Conservation (phyloP, 1,284 basidiomycete species). For the Pseudozyma hubeiensis region DNA sequence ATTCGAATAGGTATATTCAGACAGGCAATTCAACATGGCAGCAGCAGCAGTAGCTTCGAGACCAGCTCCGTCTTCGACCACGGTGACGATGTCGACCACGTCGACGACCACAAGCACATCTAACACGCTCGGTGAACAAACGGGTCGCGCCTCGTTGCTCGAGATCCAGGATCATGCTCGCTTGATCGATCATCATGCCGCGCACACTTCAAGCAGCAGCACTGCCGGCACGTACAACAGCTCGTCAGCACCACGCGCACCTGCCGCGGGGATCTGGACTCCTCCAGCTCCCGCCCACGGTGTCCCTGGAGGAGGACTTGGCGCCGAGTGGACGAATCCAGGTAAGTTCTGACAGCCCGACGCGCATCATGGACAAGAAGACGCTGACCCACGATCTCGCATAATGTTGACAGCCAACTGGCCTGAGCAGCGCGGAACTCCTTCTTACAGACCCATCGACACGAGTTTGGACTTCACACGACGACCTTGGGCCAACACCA, state of each 20-base stretch:
- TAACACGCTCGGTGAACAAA: not conserved
- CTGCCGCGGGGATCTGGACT: slow-evolving; percentile 11
- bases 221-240: not conserved
- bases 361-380: not conserved
- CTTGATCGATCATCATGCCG: slow-evolving; percentile 21
- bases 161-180: slow-evolving; percentile 13
- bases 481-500: slow-evolving; percentile 19
- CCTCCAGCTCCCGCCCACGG: slow-evolving; percentile 10
- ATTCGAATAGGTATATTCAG: not conserved
- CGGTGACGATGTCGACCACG: slow-evolving; percentile 3
- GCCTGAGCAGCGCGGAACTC: slow-evolving; percentile 17
- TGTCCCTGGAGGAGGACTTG: slow-evolving; percentile 3
- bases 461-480: slow-evolving; percentile 2
- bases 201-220: slow-evolving; percentile 2
- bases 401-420: not conserved
- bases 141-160: slow-evolving; percentile 1
- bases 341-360: slow-evolving; percentile 4
- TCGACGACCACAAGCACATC: not conserved
- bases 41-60: slow-evolving; percentile 3
- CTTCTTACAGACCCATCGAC: slow-evolving; percentile 17
- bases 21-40: not conserved
- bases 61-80: not conserved
- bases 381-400: not conserved
- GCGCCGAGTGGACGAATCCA: slow-evolving; percentile 14
- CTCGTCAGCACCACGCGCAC: slow-evolving; percentile 5